Evolutionary conservation across 768 basidiomycete genomes (phyloP).

Genomic region (Serendipita sp.): DNA sequence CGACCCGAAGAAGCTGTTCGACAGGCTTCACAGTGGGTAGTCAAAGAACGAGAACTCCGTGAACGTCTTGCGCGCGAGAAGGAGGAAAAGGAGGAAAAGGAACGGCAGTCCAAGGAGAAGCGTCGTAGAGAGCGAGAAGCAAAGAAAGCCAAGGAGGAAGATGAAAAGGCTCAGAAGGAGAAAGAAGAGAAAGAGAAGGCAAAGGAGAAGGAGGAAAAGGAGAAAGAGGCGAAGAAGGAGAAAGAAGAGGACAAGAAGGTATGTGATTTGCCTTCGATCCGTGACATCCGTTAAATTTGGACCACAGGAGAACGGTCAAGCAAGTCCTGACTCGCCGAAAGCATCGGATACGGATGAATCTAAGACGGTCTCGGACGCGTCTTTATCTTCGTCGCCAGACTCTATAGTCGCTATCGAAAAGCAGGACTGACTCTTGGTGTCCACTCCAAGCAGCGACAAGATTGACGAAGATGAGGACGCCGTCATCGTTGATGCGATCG

Average conservation of each 20-base stretch:
- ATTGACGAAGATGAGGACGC: neutral
- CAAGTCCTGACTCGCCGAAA: too few relatives aligned
- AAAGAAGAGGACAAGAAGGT: constrained; percentile 15
- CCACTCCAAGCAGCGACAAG: neutral
- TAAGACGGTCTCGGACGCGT: neutral
- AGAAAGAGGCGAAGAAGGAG: constrained; percentile 11
- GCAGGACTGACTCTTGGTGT: neutral
- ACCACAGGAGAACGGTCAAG: too few relatives aligned
- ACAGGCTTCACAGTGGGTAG: constrained; percentile 55
- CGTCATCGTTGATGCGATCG: neutral
- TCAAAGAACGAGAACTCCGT: constrained; percentile 54
- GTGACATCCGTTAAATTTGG: too few relatives aligned
- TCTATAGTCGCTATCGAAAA: too few relatives aligned
- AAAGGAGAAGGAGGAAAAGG: constrained; percentile 15
- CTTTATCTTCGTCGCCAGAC: too few relatives aligned
- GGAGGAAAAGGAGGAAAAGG: constrained; percentile 45
- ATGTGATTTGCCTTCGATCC: neutral
- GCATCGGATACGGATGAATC: neutral
- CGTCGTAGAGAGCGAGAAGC: constrained; percentile 37
- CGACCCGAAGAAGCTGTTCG: constrained; percentile 60
- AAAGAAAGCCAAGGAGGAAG: constrained; percentile 35
- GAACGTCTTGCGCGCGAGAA: constrained; percentile 60
- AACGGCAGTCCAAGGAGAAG: constrained; percentile 40
- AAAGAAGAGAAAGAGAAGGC: constrained; percentile 11
- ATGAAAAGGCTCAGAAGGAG: constrained; percentile 15